Evolutionary conservation across 345 rosid genomes (phyloP).

Genomic region (Raphanus raphanistrum): DNA sequence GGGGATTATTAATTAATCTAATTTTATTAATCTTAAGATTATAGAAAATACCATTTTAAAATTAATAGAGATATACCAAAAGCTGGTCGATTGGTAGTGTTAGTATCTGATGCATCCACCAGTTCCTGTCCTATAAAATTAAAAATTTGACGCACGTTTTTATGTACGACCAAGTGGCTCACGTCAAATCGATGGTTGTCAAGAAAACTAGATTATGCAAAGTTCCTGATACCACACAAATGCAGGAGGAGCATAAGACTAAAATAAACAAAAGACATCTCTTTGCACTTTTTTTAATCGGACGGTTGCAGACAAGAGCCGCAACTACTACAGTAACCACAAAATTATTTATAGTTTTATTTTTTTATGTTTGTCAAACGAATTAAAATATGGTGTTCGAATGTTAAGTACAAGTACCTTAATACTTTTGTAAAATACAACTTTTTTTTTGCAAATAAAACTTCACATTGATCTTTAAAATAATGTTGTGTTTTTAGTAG

Average conservation of each 20-base stretch:
- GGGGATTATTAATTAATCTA: too few species aligned
- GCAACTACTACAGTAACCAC: constrained; percentile 25
- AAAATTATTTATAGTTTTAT: not conserved
- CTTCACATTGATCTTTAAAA: not conserved
- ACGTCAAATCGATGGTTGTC: constrained; percentile 1
- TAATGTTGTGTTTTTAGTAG: not conserved
- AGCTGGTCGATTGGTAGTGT: not conserved
- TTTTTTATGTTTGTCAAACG: not conserved
- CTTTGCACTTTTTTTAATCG: not conserved
- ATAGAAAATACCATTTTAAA: not conserved
- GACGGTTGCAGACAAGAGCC: constrained; percentile 30
- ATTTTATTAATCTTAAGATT: not conserved
- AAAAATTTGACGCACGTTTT: constrained; percentile 20
- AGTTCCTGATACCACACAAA: not conserved
- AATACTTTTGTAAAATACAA: not conserved
- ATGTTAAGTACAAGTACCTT: not conserved
- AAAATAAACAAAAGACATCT: not conserved
- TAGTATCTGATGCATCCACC: not conserved
- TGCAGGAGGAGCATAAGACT: not conserved
- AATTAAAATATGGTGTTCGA: not conserved
- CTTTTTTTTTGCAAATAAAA: not conserved
- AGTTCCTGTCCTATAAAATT: constrained; percentile 7
- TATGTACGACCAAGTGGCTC: not conserved
- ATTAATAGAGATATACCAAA: not conserved
- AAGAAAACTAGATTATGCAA: not conserved